Conservation (phyloP, 805 yeast species). For the Kodamaea fukazawae region DNA sequence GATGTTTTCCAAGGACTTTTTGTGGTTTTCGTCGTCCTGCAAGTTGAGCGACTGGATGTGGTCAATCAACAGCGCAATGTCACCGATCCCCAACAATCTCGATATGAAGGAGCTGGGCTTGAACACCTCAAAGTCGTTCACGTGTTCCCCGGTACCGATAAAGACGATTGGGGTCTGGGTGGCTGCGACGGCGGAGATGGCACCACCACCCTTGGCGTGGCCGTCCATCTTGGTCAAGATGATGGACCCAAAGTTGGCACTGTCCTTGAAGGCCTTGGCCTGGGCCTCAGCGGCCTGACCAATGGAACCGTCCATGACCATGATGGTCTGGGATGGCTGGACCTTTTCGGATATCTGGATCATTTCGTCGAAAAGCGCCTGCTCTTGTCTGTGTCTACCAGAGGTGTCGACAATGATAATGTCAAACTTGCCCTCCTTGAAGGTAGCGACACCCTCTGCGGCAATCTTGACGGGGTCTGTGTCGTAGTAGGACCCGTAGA, state of each 20-base stretch:
- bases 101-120: slow-evolving; percentile 87
- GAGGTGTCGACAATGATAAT: slow-evolving; percentile 95
- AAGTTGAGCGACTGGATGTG: slow-evolving; percentile 85
- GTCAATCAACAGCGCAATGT: slow-evolving; percentile 89
- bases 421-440: slow-evolving; percentile 88
- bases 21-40: slow-evolving; percentile 63
- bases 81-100: slow-evolving; percentile 93
- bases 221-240: slow-evolving; percentile 97
- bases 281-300: slow-evolving; percentile 99
- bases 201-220: slow-evolving; percentile 99
- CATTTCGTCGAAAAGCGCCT: slow-evolving; percentile 90
- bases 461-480: slow-evolving; percentile 95
- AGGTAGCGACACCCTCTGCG: slow-evolving; percentile 84
- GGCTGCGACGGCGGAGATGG: slow-evolving; percentile 97
- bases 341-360: slow-evolving; percentile 85
- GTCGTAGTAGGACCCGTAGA: slow-evolving; percentile 91
- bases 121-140: slow-evolving; percentile 86
- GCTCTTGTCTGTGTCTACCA: slow-evolving; percentile 96
- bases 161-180: slow-evolving; percentile 92
- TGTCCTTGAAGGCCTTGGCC: slow-evolving; percentile 89
- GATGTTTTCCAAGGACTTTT: slow-evolving; percentile 86
- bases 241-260: slow-evolving; percentile 91
- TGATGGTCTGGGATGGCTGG: slow-evolving; percentile 90
- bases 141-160: slow-evolving; percentile 98
- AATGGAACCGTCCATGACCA: slow-evolving; percentile 96